Evolutionary conservation across 371 early-diverging fungal species (phyloP).

Genomic region (Conidiobolus incongruus): DNA sequence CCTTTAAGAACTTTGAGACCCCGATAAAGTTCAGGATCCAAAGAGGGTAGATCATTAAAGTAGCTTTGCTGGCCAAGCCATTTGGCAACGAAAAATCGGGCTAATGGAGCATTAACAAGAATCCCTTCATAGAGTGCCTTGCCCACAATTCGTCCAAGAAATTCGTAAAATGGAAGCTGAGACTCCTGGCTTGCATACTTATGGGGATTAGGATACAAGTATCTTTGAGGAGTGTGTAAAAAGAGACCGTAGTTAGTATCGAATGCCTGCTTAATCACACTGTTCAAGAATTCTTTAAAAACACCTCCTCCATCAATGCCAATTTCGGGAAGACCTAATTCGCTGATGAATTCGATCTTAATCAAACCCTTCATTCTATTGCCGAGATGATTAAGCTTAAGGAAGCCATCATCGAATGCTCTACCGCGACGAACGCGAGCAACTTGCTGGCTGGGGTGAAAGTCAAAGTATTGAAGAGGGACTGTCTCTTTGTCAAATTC

Average conservation of each 20-base stretch:
- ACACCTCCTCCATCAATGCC: slow-evolving; percentile 88
- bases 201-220: slow-evolving; percentile 60
- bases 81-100: slow-evolving; percentile 73
- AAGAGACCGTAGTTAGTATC: slow-evolving; percentile 62
- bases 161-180: slow-evolving; percentile 50
- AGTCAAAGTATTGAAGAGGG: no score
- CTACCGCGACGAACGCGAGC: slow-evolving; percentile 44
- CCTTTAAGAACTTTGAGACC: slow-evolving; percentile 61
- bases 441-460: slow-evolving; percentile 6
- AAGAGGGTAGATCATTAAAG: slow-evolving; percentile 72
- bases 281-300: slow-evolving; percentile 48
- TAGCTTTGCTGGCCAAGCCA: slow-evolving; percentile 48
- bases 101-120: slow-evolving; percentile 73
- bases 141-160: slow-evolving; percentile 78
- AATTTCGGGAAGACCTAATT: slow-evolving; percentile 65
- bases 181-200: slow-evolving; percentile 23
- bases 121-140: slow-evolving; percentile 89
- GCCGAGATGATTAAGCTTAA: slow-evolving; percentile 30
- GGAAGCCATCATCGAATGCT: slow-evolving; percentile 79
- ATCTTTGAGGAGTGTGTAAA: slow-evolving; percentile 39
- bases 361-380: slow-evolving; percentile 40
- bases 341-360: slow-evolving; percentile 63
- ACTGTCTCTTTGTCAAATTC: slow-evolving; percentile 29
- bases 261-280: slow-evolving; percentile 61
- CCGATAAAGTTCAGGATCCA: slow-evolving; percentile 71